These are phyloP conservation scores for Diophrys sp. DNA, from an alignment of 73 alveolate species.

Conservation along the genomic window DNA sequence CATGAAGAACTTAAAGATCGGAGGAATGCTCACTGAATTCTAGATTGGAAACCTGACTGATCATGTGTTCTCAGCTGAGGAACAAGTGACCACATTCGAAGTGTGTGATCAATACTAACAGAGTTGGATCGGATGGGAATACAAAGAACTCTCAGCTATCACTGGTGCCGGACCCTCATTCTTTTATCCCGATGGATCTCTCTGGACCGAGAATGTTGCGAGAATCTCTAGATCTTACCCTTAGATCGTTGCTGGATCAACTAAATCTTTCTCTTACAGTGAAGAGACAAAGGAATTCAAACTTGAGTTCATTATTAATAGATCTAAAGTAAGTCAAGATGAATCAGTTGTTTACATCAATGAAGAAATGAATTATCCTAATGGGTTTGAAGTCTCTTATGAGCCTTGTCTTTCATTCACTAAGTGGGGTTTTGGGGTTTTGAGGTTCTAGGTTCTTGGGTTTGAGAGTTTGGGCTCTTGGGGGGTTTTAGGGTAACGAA, in stretches of 20 bases:
- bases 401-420: neutral
- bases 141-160: neutral
- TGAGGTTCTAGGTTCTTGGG: no score
- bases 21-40: constrained; percentile 1
- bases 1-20: neutral
- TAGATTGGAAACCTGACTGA: neutral
- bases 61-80: neutral
- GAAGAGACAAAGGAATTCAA: neutral
- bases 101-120: neutral
- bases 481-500: no score
- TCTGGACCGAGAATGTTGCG: neutral
- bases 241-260: neutral
- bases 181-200: neutral
- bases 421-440: no score
- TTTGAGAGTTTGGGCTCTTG: no score
- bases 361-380: neutral
- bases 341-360: neutral
- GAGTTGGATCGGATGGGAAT: constrained; percentile 5
- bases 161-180: constrained; percentile 6
- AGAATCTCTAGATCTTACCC: neutral
- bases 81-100: neutral
- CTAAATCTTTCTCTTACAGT: neutral
- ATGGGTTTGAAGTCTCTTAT: neutral
- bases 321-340: neutral
- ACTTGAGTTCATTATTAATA: neutral